phyloP scores from a whole-genome alignment of 2,329 filamentous ascomycete genomes.

The Fusarium illudens region DNA sequence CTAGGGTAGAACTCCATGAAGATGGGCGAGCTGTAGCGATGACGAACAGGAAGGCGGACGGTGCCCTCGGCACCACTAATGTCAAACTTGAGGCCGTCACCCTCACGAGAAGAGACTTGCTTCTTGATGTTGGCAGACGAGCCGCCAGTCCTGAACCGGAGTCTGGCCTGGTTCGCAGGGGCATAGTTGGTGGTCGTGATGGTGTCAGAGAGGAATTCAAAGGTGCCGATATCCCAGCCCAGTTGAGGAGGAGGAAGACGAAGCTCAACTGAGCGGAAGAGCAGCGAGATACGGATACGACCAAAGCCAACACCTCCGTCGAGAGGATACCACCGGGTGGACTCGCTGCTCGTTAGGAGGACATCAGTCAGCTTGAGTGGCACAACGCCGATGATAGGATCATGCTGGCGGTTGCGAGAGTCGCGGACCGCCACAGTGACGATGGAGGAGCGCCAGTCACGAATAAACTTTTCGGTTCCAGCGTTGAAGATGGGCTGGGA shows the following conservation, averaged over 20 bases:
- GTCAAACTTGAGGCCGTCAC: conserved; percentile 60
- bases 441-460: conserved; percentile 90
- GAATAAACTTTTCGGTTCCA: conserved; percentile 89
- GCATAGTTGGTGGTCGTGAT: conserved; percentile 72
- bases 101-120: conserved; percentile 68
- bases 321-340: conserved; percentile 93
- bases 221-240: conserved; percentile 95
- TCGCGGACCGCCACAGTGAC: conserved; percentile 90
- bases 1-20: conserved; percentile 84
- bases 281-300: conserved; percentile 83
- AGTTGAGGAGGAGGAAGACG: conserved; percentile 84
- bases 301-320: conserved; percentile 95
- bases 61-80: conserved; percentile 54
- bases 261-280: conserved; percentile 91
- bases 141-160: conserved; percentile 85
- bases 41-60: conserved; percentile 85
- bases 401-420: conserved; percentile 87
- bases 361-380: conserved; percentile 88
- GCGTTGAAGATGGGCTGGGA: conserved; percentile 98
- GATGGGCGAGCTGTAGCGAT: conserved; percentile 87
- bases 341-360: conserved; percentile 85
- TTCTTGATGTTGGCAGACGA: conserved; percentile 76
- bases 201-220: conserved; percentile 80
- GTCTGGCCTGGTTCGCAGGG: conserved; percentile 73
- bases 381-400: conserved; percentile 92